Evolutionary conservation across 75 land plant species (phyloP).

Genomic region (Selaginella moellendorffii): DNA sequence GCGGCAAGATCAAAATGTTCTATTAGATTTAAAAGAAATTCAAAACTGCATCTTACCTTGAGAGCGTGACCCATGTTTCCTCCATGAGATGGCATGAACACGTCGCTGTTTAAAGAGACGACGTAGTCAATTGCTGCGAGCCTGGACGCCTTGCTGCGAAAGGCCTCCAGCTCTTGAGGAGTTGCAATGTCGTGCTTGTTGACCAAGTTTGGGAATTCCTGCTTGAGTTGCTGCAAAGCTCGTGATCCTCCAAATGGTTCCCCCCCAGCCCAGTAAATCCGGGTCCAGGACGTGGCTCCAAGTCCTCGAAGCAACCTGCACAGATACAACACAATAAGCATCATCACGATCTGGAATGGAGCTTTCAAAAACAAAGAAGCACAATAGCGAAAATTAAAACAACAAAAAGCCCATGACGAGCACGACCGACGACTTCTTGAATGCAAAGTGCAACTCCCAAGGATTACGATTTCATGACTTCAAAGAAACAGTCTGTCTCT

Average conservation of each 20-base stretch:
- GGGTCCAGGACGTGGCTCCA: neutral
- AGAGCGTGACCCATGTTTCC: conserved; percentile 6
- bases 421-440: no score
- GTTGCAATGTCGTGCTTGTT: neutral
- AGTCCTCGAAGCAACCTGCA: conserved; percentile 1
- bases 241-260: conserved; percentile 5
- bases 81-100: conserved; percentile 7
- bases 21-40: neutral
- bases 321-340: neutral
- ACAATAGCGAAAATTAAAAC: no score
- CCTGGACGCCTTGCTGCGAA: neutral
- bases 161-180: neutral
- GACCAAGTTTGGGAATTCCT: conserved; percentile 2
- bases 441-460: no score
- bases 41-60: neutral
- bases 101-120: neutral
- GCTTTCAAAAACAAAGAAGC: no score
- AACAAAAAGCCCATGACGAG: no score
- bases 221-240: neutral
- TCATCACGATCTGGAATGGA: no score
- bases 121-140: neutral
- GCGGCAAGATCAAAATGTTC: neutral
- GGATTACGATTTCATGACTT: no score
- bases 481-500: no score
- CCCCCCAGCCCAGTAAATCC: conserved; percentile 4